Base-by-base conservation (phyloP, 2,329 filamentous ascomycete species). In the Colletotrichum sp. region DNA sequence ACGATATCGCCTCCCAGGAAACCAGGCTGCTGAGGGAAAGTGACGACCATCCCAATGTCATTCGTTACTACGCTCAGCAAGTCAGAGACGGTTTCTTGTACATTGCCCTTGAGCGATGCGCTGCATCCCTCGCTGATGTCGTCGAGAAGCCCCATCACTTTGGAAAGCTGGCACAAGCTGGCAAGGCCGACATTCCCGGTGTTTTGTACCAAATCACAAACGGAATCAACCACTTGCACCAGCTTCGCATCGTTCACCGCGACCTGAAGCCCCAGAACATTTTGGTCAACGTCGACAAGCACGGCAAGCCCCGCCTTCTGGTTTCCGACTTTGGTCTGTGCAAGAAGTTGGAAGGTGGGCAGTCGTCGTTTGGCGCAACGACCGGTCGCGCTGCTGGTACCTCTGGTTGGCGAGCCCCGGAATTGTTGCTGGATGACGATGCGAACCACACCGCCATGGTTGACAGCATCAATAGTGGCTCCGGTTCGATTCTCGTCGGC, bases 241-340 rank as follows among this genome's bases (percentile, higher is more conserved):
- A 93, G 21, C 90, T 99, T 59, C 94, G 97, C 76, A 98, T 99
- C 81, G 98, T 99, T 5, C 97, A 99, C 83, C 94, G 97, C 69
- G 97, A 99, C 82, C 91, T 99, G 81, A 99, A 99, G 83, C 97
- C 97, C 1, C 97, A 99, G 81, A 99, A 99, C 80, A 99, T 99
- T 67, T 89, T 99, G 2, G 96, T 99, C 75, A 91, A 92, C 39
- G 93, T 93, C 87, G 92, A 90, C 79, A 92, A 93, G 79, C 90
- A 92, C 75, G 91, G 92, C 57, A 91, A 90, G 43, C 93, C 96
- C 28, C 93, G 96, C n/a, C 90, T 99, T 48, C 91, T 99, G 6
- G 98, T 99, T 43, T 99, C 97, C 0, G 97, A 99, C 84, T 99
- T 99, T 85, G 97, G 97, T 7, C 91, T 99, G 1, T 99, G 97